Evolutionary conservation across 78 protist genomes (phyloP), one percentile per base, ranked within the genome.

Genomic region (Dictyostelium capitatum): DNA sequence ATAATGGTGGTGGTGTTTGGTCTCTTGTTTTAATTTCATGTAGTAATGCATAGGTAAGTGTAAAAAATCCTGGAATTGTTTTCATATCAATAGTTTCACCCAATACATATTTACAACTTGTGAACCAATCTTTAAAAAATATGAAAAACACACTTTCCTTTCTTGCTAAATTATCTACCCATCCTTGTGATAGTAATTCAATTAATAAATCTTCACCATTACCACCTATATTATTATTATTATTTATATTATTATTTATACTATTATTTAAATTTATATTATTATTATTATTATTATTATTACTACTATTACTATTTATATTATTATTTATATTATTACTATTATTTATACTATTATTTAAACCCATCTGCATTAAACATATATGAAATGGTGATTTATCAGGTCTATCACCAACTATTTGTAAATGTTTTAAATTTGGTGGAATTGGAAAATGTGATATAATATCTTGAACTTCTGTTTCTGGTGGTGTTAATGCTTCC

Each of bases 101-200:
- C 47, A 85, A 59, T n/a, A 72, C 64, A 85, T 75, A 75, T 77
- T 77, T 87, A 65, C 93, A 87, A 74, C 65, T 78, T 19, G 56
- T 50, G 37, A 87, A 48, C 93, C 93, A 87, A 25, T 87, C 93
- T 37, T 77, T 87, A 51, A 87, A 77, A 51, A 87, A 87, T 64
- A 87, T 87, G 65, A 87, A 87, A 64, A 77, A 87, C 19, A 73
- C 37, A 48, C 30, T 87, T 28, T 87, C 93, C 53, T 87, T 87
- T 74, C 93, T 74, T 10, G 93, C 93, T 65, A 87, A 56, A 87
- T 87, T 87, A 77, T 87, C 93, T 14, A 87, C 23, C 93, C 93
- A 87, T 19, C 84, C 73, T 14, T 23, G 70, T 46, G 59, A 23
- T 23, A 77, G 28, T n/a, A 6, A 9, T 37, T 85, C 67, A 15